These are phyloP conservation scores for Jamesozyma jinghongensis DNA, from an alignment of 805 yeast species.

Conservation along the genomic window DNA sequence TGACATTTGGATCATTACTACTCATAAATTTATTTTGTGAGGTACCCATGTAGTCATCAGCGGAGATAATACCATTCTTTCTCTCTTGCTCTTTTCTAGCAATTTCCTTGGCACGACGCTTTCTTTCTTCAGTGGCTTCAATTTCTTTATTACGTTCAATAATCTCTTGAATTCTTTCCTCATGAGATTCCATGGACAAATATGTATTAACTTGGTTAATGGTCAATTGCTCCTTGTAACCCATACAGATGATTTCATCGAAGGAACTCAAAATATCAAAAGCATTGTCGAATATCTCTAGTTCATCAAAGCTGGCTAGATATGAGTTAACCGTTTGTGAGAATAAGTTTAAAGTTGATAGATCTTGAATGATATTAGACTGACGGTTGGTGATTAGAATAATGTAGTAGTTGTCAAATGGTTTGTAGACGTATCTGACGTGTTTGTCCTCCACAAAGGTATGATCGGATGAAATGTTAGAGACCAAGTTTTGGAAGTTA, in stretches of 20 bases:
- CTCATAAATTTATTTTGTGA: constrained; percentile 17
- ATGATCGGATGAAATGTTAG: constrained; percentile 65
- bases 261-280: constrained; percentile 87
- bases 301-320: constrained; percentile 65
- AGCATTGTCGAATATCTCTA: constrained; percentile 73
- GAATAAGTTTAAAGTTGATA: constrained; percentile 81
- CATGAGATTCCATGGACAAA: constrained; percentile 96
- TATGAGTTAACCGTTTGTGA: constrained; percentile 71
- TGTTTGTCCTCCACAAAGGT: constrained; percentile 89
- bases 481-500: constrained; percentile 71
- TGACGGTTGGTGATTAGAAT: constrained; percentile 84
- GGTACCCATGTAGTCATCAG: constrained; percentile 20
- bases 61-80: constrained; percentile 26
- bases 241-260: constrained; percentile 85
- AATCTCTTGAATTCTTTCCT: constrained; percentile 96
- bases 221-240: constrained; percentile 81
- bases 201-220: constrained; percentile 76
- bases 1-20: constrained; percentile 27
- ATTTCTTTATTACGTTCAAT: constrained; percentile 93
- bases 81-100: constrained; percentile 58
- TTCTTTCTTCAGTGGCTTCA: constrained; percentile 95
- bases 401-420: constrained; percentile 86
- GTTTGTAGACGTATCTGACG: constrained; percentile 91
- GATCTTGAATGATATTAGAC: constrained; percentile 88
- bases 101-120: constrained; percentile 85